Base-by-base conservation (phyloP, 495 filamentous ascomycete genomes). In the Talaromyces stipitatus region DNA sequence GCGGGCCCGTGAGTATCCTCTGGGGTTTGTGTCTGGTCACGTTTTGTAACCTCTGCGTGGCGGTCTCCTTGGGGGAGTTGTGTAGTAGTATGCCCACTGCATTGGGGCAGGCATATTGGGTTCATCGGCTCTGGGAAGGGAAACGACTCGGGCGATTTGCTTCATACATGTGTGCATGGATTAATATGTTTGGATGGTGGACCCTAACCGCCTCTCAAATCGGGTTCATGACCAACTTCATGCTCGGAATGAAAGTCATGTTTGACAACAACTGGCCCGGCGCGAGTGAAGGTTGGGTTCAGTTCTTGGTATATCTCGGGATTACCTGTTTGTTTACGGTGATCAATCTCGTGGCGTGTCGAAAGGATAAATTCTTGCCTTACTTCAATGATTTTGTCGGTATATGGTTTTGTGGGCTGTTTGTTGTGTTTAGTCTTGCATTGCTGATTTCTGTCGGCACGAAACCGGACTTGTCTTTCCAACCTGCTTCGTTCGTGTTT, bases 401-500 rank as follows among this genome's bases (percentile, higher is more conserved):
- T 6, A 63, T 77, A 26, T 76, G 74, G 67, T 78, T 77, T 54
- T 69, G 63, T 9, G 73, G 67, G 0, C 57, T 78, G 22, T 78
- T 78, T 48, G 54, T 76, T 18, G 63, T 78, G 5, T 60, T 78
- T n/a, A 71, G 70, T 5, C 60, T 78, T 3, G 71, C 67, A 1
- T 62, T 78, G 29, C 62, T 78, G n/a, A 75, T 77, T 58, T 67
- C 67, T 6, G 75, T 78, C 22, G 73, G 73, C 23, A 58, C 62
- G 7, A 74, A 72, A 52, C 55, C 58, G 10, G 64, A 66, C n/a
- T 64, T 75, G 2, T 50, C 61, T 11, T 78, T 72, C 65, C 74
- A 77, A 57, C 67, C 75, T 4, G 67, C 66, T 6, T 68, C 68
- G 0, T 83, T 80, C 56, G 82, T 82, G 0, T 85, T 85, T 59